phyloP scores from a whole-genome alignment of 2,329 filamentous ascomycete species.

The Aspergillus sp. region DNA sequence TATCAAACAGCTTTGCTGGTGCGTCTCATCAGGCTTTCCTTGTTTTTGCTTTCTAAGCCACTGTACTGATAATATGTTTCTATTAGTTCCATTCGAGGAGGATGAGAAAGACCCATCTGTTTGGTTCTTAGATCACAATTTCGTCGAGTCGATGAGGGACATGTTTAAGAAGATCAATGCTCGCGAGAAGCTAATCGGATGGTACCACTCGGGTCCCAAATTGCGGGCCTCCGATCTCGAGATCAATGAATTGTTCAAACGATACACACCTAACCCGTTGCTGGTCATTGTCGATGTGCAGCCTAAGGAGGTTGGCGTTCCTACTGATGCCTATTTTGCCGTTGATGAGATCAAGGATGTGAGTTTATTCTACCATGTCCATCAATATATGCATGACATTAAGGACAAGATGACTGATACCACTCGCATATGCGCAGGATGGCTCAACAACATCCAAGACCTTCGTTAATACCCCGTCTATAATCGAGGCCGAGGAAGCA shows the following conservation, averaged over 20 bases:
- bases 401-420: slow-evolving; percentile 1
- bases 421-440: slow-evolving; percentile 55
- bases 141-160: slow-evolving; percentile 98
- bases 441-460: slow-evolving; percentile 95
- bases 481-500: slow-evolving; percentile 97
- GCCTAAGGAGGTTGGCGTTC: slow-evolving; percentile 94
- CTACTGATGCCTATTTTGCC: slow-evolving; percentile 97
- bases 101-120: slow-evolving; percentile 98
- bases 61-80: slow-evolving; percentile 14
- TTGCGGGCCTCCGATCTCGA: slow-evolving; percentile 92
- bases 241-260: slow-evolving; percentile 99
- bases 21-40: slow-evolving; percentile 24
- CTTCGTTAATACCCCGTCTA: slow-evolving; percentile 96
- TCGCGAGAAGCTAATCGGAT: slow-evolving; percentile 96
- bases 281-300: slow-evolving; percentile 98
- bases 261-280: slow-evolving; percentile 93
- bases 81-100: slow-evolving; percentile 90
- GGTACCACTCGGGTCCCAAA: slow-evolving; percentile 98
- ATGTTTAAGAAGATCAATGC: slow-evolving; percentile 99
- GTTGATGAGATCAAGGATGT: slow-evolving; percentile 99
- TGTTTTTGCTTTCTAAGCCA: background rate
- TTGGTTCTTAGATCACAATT: slow-evolving; percentile 99
- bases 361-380: slow-evolving; percentile 33
- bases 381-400: background rate
- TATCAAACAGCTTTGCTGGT: slow-evolving; percentile 99